Evolutionary conservation across 371 early-diverging fungal species (phyloP).

Genomic region (Rhizomucor miehei): DNA sequence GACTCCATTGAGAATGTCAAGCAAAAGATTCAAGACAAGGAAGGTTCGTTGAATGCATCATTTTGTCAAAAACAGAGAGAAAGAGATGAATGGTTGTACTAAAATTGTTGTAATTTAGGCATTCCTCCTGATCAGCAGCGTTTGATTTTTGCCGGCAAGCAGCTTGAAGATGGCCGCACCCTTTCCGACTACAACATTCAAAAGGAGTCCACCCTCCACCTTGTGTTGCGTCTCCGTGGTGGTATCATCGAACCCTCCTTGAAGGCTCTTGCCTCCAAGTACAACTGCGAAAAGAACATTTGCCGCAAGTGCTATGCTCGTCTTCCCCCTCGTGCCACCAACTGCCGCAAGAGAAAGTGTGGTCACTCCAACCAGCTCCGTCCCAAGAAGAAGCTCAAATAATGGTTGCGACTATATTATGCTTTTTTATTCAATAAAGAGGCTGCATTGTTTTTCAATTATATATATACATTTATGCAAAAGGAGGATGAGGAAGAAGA

Average conservation of each 20-base stretch:
- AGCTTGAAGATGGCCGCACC: slow-evolving; percentile 94
- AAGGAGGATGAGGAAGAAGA: not conserved
- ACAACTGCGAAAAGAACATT: slow-evolving; percentile 97
- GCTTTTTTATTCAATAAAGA: not conserved
- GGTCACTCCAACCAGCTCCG: slow-evolving; percentile 98
- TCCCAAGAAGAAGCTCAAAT: slow-evolving; percentile 79
- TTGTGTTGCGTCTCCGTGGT: slow-evolving; percentile 95
- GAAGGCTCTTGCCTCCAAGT: slow-evolving; percentile 92
- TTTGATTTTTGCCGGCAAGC: slow-evolving; percentile 98
- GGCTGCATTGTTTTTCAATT: not conserved
- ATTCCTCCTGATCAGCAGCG: slow-evolving; percentile 99
- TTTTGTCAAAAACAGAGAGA: not conserved
- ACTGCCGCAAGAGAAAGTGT: slow-evolving; percentile 99
- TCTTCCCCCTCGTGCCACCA: slow-evolving; percentile 96
- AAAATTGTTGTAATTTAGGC: slow-evolving; percentile 25
- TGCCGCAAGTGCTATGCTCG: slow-evolving; percentile 99
- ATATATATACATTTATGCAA: not conserved
- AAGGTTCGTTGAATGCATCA: slow-evolving; percentile 5
- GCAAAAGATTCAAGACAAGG: slow-evolving; percentile 30
- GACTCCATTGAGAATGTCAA: slow-evolving; percentile 87
- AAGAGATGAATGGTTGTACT: not conserved
- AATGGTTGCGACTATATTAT: slow-evolving; percentile 2
- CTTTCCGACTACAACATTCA: slow-evolving; percentile 81
- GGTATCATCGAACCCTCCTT: slow-evolving; percentile 89
- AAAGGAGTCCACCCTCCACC: slow-evolving; percentile 94